Evolutionary conservation across 2,329 filamentous ascomycete genomes (phyloP).

Genomic region (Nothomitra cinnamomea): DNA sequence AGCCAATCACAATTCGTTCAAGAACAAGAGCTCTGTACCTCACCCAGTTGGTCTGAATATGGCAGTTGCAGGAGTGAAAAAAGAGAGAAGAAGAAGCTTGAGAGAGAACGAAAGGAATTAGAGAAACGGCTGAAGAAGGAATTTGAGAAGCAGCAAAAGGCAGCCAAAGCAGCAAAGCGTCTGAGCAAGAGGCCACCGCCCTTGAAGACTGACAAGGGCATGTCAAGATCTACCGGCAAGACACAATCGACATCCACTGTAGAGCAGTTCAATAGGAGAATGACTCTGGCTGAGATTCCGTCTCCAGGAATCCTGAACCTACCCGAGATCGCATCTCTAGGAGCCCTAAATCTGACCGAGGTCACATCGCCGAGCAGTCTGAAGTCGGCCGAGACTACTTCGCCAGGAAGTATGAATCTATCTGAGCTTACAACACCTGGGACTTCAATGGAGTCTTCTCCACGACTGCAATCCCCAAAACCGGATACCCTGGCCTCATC

Average conservation of each 20-base stretch:
- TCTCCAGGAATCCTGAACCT: no score
- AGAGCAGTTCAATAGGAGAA: background rate
- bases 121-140: constrained; percentile 3
- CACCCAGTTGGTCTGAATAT: constrained; percentile 1
- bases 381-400: no score
- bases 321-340: no score
- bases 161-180: background rate
- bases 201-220: background rate
- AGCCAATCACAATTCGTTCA: background rate
- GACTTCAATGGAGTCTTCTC: background rate
- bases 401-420: no score
- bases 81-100: background rate
- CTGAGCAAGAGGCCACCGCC: background rate
- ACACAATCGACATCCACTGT: background rate
- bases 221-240: background rate
- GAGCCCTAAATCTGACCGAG: no score
- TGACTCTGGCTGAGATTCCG: no score
- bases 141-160: background rate
- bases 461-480: background rate
- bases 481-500: background rate
- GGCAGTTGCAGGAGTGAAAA: background rate
- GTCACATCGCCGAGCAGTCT: no score
- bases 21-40: background rate
- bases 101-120: constrained; percentile 1
- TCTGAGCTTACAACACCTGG: background rate